Conservation (phyloP, 73 alveolate genomes). For the Effrenium voratum region DNA sequence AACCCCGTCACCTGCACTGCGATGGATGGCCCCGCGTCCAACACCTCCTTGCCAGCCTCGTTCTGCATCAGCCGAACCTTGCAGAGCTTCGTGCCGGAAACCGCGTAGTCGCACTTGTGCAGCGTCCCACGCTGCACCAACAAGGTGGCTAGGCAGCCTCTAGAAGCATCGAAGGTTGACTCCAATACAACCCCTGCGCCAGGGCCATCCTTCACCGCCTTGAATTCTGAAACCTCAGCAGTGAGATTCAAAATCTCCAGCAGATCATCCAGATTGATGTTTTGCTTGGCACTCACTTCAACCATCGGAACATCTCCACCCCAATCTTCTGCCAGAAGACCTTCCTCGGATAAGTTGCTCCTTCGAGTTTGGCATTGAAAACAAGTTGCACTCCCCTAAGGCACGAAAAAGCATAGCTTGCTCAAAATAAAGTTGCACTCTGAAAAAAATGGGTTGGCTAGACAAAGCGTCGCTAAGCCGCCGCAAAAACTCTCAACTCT, state of each 20-base stretch:
- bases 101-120: slow-evolving; percentile 65
- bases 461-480: no score
- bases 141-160: slow-evolving; percentile 50
- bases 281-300: slow-evolving; percentile 71
- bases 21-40: slow-evolving; percentile 61
- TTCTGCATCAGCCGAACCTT: slow-evolving; percentile 52
- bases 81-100: slow-evolving; percentile 49
- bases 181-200: slow-evolving; percentile 66
- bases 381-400: no score
- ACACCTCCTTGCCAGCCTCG: slow-evolving; percentile 61
- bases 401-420: no score
- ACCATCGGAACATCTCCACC: slow-evolving; percentile 88
- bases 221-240: slow-evolving; percentile 64
- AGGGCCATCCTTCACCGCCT: slow-evolving; percentile 34
- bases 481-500: no score
- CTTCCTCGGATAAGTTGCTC: slow-evolving; percentile 48
- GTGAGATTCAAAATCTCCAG: slow-evolving; percentile 47
- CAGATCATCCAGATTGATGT: slow-evolving; percentile 43
- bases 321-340: slow-evolving; percentile 74
- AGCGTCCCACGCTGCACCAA: slow-evolving; percentile 89
- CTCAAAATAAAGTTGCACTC: no score
- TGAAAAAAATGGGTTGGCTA: no score
- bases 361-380: no score
- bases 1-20: slow-evolving; percentile 84
- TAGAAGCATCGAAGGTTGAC: slow-evolving; percentile 43